A percentile compares a stretch with the other conserved stretches of the same genome.
Conservation (phyloP, 164 flowering plant genomes). For the Echeveria elegans region DNA sequence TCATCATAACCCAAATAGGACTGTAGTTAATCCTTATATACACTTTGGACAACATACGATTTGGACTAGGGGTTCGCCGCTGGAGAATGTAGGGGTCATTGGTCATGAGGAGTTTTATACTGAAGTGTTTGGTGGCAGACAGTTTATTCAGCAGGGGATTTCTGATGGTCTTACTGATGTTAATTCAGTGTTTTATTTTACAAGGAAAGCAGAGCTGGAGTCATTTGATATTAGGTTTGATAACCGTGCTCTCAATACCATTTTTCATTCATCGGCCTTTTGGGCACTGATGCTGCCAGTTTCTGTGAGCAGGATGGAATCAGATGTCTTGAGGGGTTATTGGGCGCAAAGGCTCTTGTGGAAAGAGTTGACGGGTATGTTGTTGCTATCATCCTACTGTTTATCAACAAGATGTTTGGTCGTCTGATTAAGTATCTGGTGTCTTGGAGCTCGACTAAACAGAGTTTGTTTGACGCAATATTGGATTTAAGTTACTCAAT, state of each 20-base stretch:
- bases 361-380: constrained; percentile 94
- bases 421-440: constrained; percentile 73
- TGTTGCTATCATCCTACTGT: no score
- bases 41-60: constrained; percentile 96
- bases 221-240: constrained; percentile 85
- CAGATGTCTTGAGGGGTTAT: constrained; percentile 91
- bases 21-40: constrained; percentile 80
- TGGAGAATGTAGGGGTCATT: constrained; percentile 85
- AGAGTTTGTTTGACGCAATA: constrained; percentile 81
- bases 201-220: constrained; percentile 69
- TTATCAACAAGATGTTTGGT: no score
- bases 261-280: constrained; percentile 82
- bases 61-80: constrained; percentile 96
- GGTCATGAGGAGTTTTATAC: constrained; percentile 84
- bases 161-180: constrained; percentile 96
- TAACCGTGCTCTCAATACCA: constrained; percentile 74
- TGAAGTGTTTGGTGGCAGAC: constrained; percentile 81
- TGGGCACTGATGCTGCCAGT: constrained; percentile 98
- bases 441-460: constrained; percentile 74
- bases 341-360: constrained; percentile 96
- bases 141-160: constrained; percentile 91
- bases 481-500: constrained; percentile 73
- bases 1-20: constrained; percentile 71
- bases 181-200: no score
- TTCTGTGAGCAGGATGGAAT: constrained; percentile 90